phyloP scores from a whole-genome alignment of 805 yeast genomes.

The Naumovozyma castellii region DNA sequence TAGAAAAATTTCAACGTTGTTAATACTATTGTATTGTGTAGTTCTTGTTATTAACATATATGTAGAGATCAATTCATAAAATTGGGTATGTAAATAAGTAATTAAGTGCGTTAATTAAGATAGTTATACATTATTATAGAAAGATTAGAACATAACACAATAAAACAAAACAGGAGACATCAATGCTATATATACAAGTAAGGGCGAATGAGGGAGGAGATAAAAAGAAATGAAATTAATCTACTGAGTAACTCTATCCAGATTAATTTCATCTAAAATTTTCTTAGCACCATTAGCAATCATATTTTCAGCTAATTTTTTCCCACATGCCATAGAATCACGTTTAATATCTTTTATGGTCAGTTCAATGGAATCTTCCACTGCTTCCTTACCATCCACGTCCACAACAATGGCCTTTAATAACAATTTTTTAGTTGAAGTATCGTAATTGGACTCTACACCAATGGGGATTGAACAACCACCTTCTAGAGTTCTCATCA shows the following conservation, averaged over 20 bases:
- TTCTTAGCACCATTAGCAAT: conserved; percentile 70
- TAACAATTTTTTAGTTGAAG: conserved; percentile 37
- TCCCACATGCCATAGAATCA: conserved; percentile 69
- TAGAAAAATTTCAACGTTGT: conserved; percentile 31
- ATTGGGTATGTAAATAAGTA: too few relatives aligned
- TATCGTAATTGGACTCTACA: conserved; percentile 51
- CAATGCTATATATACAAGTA: not conserved
- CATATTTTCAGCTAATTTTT: conserved; percentile 54
- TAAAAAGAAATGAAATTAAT: too few relatives aligned
- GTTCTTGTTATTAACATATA: conserved; percentile 15
- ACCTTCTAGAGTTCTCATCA: conserved; percentile 85
- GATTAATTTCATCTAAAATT: conserved; percentile 73
- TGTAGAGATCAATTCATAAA: conserved; percentile 8
- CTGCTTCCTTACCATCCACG: conserved; percentile 68
- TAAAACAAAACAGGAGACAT: too few relatives aligned
- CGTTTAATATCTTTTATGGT: conserved; percentile 32
- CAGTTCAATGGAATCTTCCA: conserved; percentile 41
- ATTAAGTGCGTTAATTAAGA: too few relatives aligned
- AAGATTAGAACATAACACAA: too few relatives aligned
- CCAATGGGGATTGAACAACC: conserved; percentile 98
- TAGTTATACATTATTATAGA: too few relatives aligned
- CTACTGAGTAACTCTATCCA: conserved; percentile 40
- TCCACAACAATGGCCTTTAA: conserved; percentile 70
- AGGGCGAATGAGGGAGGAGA: not conserved
- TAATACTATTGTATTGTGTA: conserved; percentile 15